phyloP scores from a whole-genome alignment of 1,284 basidiomycete species.

The Apiotrichum sp. region DNA sequence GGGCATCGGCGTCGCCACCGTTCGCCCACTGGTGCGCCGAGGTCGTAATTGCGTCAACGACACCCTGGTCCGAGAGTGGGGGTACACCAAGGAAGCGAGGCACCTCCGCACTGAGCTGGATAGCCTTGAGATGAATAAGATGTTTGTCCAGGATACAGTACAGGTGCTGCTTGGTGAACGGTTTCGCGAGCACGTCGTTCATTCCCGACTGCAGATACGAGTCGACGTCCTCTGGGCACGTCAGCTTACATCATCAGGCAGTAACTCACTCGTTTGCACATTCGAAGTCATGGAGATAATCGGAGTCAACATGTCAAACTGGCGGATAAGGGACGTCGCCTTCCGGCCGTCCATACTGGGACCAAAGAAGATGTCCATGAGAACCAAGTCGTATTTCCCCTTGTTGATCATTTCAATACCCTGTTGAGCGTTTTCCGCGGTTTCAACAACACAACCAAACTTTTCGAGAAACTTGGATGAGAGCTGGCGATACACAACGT shows the following conservation, averaged over 20 bases:
- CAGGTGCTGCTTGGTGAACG: constrained; percentile 87
- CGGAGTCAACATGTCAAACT: constrained; percentile 81
- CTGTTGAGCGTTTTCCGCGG: constrained; percentile 84
- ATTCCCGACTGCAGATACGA: constrained; percentile 56
- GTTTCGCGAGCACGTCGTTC: constrained; percentile 97
- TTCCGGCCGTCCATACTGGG: constrained; percentile 45
- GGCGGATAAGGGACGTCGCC: constrained; percentile 85
- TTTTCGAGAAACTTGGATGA: constrained; percentile 91
- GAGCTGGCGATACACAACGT: constrained; percentile 79
- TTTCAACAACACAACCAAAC: constrained; percentile 90
- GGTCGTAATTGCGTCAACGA: constrained; percentile 50
- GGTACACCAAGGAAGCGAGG: constrained; percentile 67
- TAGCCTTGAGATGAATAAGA: constrained; percentile 82
- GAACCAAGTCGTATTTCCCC: constrained; percentile 84
- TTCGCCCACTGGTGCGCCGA: constrained; percentile 25
- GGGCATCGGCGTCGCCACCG: constrained; percentile 13
- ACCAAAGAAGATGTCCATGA: constrained; percentile 65
- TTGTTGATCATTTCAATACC: constrained; percentile 95
- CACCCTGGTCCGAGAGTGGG: constrained; percentile 58
- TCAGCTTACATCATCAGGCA: not conserved
- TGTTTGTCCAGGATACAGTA: constrained; percentile 95
- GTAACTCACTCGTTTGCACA: constrained; percentile 60
- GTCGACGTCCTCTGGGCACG: constrained; percentile 42
- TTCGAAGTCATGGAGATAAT: constrained; percentile 97
- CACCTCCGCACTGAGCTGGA: constrained; percentile 65